Conservation (phyloP, 768 basidiomycete genomes). For the Calocybe gangraenosa region DNA sequence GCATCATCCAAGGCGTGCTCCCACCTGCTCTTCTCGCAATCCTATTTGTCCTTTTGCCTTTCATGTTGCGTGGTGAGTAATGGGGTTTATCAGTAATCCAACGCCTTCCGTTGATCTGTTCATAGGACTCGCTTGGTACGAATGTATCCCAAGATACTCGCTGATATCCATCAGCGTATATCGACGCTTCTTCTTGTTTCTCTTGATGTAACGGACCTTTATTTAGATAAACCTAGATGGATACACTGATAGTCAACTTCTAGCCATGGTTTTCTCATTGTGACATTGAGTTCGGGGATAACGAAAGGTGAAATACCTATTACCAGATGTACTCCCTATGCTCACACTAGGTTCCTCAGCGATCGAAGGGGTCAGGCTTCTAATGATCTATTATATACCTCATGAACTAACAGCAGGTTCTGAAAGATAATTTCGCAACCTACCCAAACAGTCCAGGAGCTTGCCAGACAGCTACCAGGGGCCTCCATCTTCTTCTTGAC, state of each 20-base stretch:
- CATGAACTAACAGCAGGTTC: background rate
- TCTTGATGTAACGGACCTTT: conserved; percentile 39
- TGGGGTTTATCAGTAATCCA: conserved; percentile 14
- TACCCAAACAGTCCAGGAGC: conserved; percentile 34
- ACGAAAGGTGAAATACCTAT: conserved; percentile 28
- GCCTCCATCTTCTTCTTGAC: conserved; percentile 63
- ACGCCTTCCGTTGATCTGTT: conserved; percentile 24
- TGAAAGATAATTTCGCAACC: conserved; percentile 39
- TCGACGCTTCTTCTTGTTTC: conserved; percentile 66
- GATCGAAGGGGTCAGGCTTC: conserved; percentile 23
- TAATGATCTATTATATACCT: background rate
- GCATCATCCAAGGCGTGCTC: conserved; percentile 62
- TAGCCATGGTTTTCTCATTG: conserved; percentile 69
- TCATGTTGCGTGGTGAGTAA: conserved; percentile 1
- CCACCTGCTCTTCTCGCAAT: conserved; percentile 62
- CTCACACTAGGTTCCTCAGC: conserved; percentile 13
- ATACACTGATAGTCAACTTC: background rate
- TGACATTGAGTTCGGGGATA: conserved; percentile 60
- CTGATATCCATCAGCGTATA: conserved; percentile 69
- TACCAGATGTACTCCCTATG: background rate
- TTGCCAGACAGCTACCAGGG: conserved; percentile 49
- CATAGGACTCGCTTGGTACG: conserved; percentile 56
- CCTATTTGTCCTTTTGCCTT: conserved; percentile 59
- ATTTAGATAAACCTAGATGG: background rate
- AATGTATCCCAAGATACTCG: conserved; percentile 66